Base-by-base conservation (phyloP, 2,329 filamentous ascomycete genomes). In the Xylaria sp. region DNA sequence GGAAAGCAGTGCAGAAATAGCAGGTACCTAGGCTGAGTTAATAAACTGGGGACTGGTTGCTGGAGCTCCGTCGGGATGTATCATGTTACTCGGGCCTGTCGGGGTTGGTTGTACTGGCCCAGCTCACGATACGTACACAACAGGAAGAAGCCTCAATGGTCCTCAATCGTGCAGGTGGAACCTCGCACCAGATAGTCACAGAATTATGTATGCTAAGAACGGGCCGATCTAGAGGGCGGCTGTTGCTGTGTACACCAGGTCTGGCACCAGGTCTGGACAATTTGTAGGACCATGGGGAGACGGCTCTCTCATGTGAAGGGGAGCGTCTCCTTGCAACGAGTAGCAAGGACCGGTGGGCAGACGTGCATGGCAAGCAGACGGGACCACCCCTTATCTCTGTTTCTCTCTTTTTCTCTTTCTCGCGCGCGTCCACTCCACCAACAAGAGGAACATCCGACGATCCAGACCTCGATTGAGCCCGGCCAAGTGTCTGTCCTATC, bases 31-130 rank as follows among this genome's bases (percentile, higher is more conserved):
- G 54, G 52, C 58, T 56, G 54, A 58, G 50, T 61, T 61, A 61
- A 61, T 59, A 58, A 61, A 61, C 44, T 61, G 56, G 55, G 42
- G 58, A 56, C 49, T 54, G 50, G 38, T 56, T 55, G 55, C 58
- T 47, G 55, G 29, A 34, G 29, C 29, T 34, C 29, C 29, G 29
- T 34, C 29, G 6, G 29, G 29, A 34, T 34, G 29, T 34, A 61
- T 61, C 58, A 44, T 58, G 52, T 56, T 58, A 51, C 52, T 55
- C 50, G 42, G 49, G 47, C 4, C 16, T 34, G 44, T n/a, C n/a
- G 44, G 44, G 52, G 42, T 48, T 39, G 49, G 44, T 52, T 43
- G 52, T 56, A 52, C 45, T 45, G 39, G 38, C 42, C 41, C 24
- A 29, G 18, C 18, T 16, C 24, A 17, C 6, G 42, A 44, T 44